Conservation (phyloP, 805 yeast genomes). For the Torulaspora franciscae region DNA sequence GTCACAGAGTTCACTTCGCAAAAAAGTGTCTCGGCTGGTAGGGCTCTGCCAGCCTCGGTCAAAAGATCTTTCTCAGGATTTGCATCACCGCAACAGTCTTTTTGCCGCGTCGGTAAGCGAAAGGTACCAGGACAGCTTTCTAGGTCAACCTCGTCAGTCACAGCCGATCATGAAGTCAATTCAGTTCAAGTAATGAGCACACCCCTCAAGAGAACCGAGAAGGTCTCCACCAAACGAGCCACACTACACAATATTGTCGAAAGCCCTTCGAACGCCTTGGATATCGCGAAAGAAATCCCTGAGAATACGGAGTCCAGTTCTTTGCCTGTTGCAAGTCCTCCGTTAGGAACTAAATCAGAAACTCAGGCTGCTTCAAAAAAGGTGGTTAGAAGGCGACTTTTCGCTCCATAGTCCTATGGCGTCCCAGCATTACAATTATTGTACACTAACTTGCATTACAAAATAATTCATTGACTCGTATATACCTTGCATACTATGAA, state of each 20-base stretch:
- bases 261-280: conserved; percentile 21
- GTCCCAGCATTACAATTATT: not conserved
- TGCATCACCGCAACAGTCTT: conserved; percentile 17
- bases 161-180: not conserved
- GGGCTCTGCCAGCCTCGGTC: not conserved
- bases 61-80: not conserved
- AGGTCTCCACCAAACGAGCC: conserved; percentile 15
- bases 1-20: conserved; percentile 20
- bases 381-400: conserved; percentile 31
- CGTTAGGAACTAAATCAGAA: not conserved
- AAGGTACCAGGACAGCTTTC: conserved; percentile 7
- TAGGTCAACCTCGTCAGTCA: not conserved
- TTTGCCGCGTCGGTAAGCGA: conserved; percentile 32
- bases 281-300: not conserved
- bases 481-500: not conserved
- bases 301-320: not conserved
- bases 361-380: not conserved
- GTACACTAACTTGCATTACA: not conserved
- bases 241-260: conserved; percentile 23
- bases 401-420: conserved; percentile 29
- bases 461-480: not conserved
- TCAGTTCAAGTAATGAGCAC: conserved; percentile 33
- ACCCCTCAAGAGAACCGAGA: conserved; percentile 24
- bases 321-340: not conserved
- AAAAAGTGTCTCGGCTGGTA: not conserved